Evolutionary conservation across 345 rosid genomes (phyloP), one percentile per base, ranked within the genome.

Genomic region (Anastatica hierochuntica): DNA sequence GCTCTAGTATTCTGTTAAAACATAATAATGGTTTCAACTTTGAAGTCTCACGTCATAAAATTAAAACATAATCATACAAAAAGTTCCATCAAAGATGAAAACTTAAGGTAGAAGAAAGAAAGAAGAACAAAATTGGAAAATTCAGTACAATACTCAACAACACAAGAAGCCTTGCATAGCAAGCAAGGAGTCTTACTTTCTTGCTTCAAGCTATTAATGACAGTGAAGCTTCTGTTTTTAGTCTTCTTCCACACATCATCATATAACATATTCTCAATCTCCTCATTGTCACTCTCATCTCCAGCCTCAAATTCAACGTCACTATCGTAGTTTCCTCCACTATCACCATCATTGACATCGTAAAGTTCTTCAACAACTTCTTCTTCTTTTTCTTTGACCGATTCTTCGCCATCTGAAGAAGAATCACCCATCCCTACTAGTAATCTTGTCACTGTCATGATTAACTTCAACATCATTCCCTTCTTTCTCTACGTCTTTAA

Each of bases 231-330:
- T 83, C 74, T 66, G 43, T 53, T 58, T 92, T 90, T 20, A 88
- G 67, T 70, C 76, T 41, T 71, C 77, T 53, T 76, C 85, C 20
- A 73, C 69, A 4, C 70, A 27, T 77, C 72, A 10, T 81, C 68
- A 57, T 84, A 94, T 66, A 90, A 70, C 69, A 90, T 55, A 59
- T 84, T 74, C 18, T 85, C 94, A 37, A 85, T 85, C 79, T 88
- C 97, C 60, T 85, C 95, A 51, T 85, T 85, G 60, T 85, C 96
- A 53, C 90, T 85, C 68, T 87, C 98, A 49, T 87, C 97, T 13
- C 72, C 89, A 20, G 75, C 95, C 4, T 63, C 87, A 12, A 74
- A 68, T 23, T 57, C 82, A 41, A 60, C 73, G 60, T 81, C 95
- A 39, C 85, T 80, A 49, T 67, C 84, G 2, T 66, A 71, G 53